Percentiles rank a stretch among this genome's conserved stretches.
Evolutionary conservation across 257 asterid genomes (phyloP).

Genomic region (Buddleja alternifolia): DNA sequence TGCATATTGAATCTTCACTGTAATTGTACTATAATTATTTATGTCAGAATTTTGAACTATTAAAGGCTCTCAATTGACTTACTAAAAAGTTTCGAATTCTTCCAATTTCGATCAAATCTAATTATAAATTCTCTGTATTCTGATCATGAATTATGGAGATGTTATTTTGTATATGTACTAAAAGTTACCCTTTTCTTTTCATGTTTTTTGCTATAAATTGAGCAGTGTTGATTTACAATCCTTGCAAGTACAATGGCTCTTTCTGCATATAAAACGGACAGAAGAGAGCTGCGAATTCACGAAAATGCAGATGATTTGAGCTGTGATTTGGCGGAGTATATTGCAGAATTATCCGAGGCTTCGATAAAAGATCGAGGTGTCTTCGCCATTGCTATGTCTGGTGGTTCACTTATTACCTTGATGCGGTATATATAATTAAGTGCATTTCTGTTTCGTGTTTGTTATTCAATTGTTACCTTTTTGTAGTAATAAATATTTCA

Average conservation of each 20-base stretch:
- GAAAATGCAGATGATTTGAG: slow-evolving; percentile 55
- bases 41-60: background rate
- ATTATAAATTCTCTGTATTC: background rate
- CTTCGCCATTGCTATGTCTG: slow-evolving; percentile 66
- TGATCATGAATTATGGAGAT: slow-evolving; percentile 4
- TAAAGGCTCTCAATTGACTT: slow-evolving; percentile 8
- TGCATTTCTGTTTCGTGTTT: slow-evolving; percentile 8
- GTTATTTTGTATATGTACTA: slow-evolving; percentile 7
- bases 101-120: slow-evolving; percentile 1
- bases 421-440: slow-evolving; percentile 49
- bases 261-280: slow-evolving; percentile 40
- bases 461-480: background rate
- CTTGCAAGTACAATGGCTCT: slow-evolving; percentile 51
- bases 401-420: slow-evolving; percentile 69
- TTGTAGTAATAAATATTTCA: background rate
- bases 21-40: background rate
- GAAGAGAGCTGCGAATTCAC: slow-evolving; percentile 54
- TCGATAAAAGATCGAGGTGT: slow-evolving; percentile 63
- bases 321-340: slow-evolving; percentile 61
- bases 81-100: background rate
- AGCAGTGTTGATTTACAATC: slow-evolving; percentile 28
- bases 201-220: slow-evolving; percentile 24
- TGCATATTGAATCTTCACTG: background rate
- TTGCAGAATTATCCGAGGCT: slow-evolving; percentile 64
- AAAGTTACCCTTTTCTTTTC: slow-evolving; percentile 11